phyloP scores from a whole-genome alignment of 2,329 filamentous ascomycete genomes.

The Hysterium pulicare region DNA sequence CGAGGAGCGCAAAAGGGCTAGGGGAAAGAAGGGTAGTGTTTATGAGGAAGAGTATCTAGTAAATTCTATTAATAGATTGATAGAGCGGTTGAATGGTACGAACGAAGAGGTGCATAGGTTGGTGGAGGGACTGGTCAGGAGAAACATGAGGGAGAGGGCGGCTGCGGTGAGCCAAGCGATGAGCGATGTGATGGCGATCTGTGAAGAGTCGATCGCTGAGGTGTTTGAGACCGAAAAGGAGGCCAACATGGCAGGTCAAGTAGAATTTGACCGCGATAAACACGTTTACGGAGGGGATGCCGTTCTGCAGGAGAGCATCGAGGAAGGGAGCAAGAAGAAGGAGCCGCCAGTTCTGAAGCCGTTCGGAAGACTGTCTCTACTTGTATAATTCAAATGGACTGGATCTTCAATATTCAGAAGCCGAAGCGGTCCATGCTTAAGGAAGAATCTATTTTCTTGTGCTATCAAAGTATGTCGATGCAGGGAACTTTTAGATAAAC shows the following conservation, averaged over 20 bases:
- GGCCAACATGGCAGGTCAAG: not conserved
- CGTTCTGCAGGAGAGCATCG: conserved; percentile 45
- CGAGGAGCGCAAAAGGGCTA: conserved; percentile 91
- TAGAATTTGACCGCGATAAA: conserved; percentile 8
- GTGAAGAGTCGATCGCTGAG: conserved; percentile 63
- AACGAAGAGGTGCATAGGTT: conserved; percentile 70
- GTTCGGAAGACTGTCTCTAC: conserved; percentile 46
- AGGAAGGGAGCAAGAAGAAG: conserved; percentile 35
- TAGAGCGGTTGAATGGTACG: conserved; percentile 74
- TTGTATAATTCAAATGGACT: too few species aligned
- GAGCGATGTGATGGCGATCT: conserved; percentile 69
- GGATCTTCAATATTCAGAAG: too few species aligned
- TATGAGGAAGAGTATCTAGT: conserved; percentile 98
- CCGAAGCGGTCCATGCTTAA: too few species aligned
- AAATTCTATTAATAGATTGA: conserved; percentile 76
- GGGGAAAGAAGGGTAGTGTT: conserved; percentile 92
- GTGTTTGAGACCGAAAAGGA: conserved; percentile 19
- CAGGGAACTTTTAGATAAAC: too few species aligned
- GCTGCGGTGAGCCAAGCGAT: conserved; percentile 71
- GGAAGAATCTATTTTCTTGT: too few species aligned
- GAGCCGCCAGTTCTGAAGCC: conserved; percentile 53
- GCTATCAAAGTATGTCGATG: too few species aligned
- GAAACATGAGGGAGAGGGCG: conserved; percentile 85
- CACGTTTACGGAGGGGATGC: conserved; percentile 40
- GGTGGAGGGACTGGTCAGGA: conserved; percentile 70